Evolutionary conservation across 2,329 filamentous ascomycete genomes (phyloP).

Genomic region (Xylariomycetidae sp.): DNA sequence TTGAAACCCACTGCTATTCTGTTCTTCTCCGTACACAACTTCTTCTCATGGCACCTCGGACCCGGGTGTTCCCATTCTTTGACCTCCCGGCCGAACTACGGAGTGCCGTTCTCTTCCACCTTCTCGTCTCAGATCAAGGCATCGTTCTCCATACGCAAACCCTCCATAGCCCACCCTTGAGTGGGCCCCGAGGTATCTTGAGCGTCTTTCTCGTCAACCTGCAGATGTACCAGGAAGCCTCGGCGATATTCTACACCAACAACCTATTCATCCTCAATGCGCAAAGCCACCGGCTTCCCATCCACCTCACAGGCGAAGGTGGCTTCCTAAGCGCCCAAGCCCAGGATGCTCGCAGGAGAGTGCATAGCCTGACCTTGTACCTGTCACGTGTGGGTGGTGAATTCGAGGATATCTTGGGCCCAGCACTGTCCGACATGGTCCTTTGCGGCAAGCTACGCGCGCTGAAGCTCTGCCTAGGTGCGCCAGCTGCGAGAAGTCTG

Average conservation of each 20-base stretch:
- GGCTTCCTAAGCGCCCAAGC: conserved; percentile 24
- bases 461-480: conserved; percentile 19
- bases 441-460: conserved; percentile 20
- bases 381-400: conserved; percentile 25
- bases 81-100: conserved; percentile 25
- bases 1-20: no score
- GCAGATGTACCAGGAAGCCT: conserved; percentile 28
- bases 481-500: conserved; percentile 6
- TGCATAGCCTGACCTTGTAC: conserved; percentile 19
- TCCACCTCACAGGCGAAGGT: conserved; percentile 19
- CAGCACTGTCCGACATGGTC: conserved; percentile 26
- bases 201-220: conserved; percentile 23
- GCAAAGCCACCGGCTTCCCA: conserved; percentile 20
- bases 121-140: conserved; percentile 18
- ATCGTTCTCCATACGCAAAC: conserved; percentile 19
- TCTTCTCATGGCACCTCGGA: background rate
- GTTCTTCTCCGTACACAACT: background rate
- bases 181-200: conserved; percentile 8
- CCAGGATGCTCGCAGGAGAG: conserved; percentile 21
- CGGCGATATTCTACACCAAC: conserved; percentile 24
- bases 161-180: conserved; percentile 10
- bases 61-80: conserved; percentile 21
- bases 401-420: conserved; percentile 22
- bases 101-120: conserved; percentile 17
- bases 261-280: conserved; percentile 25